Percentiles rank a stretch among this genome's conserved stretches.
These are phyloP conservation scores for Orbilia javanica DNA, from an alignment of 2,329 filamentous ascomycete species.

Conservation along the genomic window DNA sequence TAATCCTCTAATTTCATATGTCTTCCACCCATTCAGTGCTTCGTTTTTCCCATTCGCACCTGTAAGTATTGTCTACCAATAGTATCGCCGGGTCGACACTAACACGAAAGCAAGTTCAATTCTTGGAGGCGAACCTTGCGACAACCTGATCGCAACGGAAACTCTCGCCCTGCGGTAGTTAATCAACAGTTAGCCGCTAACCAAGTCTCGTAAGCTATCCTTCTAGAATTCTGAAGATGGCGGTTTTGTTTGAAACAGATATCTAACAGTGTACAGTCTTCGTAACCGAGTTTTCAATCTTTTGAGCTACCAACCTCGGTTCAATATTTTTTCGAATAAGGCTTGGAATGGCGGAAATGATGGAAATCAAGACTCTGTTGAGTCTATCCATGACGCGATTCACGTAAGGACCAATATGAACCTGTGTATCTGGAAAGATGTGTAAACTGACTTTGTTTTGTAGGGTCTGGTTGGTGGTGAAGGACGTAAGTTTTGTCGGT, in stretches of 20 bases:
- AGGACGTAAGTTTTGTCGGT: conserved; percentile 40
- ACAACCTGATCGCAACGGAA: conserved; percentile 36
- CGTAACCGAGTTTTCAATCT: conserved; percentile 56
- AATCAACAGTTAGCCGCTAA: conserved; percentile 47
- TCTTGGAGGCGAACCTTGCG: conserved; percentile 35
- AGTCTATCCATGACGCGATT: conserved; percentile 51
- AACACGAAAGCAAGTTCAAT: conserved; percentile 40
- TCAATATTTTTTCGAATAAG: conserved; percentile 53
- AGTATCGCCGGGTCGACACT: neutral
- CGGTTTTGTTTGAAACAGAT: too few relatives aligned
- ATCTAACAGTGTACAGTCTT: conserved; percentile 20
- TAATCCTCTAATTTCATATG: conserved; percentile 43
- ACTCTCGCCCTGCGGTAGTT: conserved; percentile 33
- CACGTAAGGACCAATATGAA: conserved; percentile 27
- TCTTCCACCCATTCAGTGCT: conserved; percentile 44
- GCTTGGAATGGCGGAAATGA: conserved; percentile 51
- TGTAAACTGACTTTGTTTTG: neutral
- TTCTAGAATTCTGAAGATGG: neutral
- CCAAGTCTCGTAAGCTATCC: conserved; percentile 31
- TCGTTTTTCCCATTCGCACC: conserved; percentile 40
- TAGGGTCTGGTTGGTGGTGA: conserved; percentile 46
- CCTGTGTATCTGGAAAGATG: neutral
- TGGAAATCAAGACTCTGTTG: conserved; percentile 51
- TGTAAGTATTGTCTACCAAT: conserved; percentile 13
- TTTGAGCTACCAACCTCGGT: conserved; percentile 39